Evolutionary conservation across 2,329 filamentous ascomycete species (phyloP).

Genomic region (Fusarium buxicola): DNA sequence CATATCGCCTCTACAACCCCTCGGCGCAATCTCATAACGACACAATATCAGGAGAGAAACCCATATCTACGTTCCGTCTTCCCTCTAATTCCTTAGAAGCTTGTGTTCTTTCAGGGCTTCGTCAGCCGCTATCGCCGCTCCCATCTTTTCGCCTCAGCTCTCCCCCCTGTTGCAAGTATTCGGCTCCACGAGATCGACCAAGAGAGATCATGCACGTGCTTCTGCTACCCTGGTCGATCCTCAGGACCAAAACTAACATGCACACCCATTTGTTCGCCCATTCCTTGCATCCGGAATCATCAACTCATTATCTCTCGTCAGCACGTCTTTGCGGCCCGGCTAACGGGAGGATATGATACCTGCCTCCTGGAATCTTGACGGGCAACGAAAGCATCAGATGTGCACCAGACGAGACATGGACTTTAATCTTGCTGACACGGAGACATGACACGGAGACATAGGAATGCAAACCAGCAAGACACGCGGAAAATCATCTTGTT

Average conservation of each 20-base stretch:
- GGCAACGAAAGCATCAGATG: not conserved
- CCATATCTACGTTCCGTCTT: not conserved
- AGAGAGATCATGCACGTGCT: not conserved
- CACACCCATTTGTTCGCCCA: not conserved
- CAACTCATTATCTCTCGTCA: not conserved
- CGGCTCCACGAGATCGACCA: too few relatives aligned
- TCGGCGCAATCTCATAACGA: not conserved
- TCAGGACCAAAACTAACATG: not conserved
- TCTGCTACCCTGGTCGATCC: not conserved
- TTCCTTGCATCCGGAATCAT: not conserved
- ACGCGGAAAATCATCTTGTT: conserved; percentile 44
- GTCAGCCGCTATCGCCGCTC: not conserved
- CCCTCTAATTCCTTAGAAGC: too few relatives aligned
- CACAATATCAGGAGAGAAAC: not conserved
- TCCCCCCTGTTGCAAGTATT: not conserved
- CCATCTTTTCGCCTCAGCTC: not conserved
- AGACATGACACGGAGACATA: not conserved
- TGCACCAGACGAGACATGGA: not conserved
- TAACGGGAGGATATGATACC: not conserved
- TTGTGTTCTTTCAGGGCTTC: not conserved
- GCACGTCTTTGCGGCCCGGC: too few relatives aligned
- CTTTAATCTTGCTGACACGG: not conserved
- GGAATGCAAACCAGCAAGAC: conserved; percentile 8
- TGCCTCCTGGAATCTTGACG: not conserved
- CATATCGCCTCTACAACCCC: conserved; percentile 25